Evolutionary conservation across 768 basidiomycete genomes (phyloP).

Genomic region (Gymnopilus dilepis): DNA sequence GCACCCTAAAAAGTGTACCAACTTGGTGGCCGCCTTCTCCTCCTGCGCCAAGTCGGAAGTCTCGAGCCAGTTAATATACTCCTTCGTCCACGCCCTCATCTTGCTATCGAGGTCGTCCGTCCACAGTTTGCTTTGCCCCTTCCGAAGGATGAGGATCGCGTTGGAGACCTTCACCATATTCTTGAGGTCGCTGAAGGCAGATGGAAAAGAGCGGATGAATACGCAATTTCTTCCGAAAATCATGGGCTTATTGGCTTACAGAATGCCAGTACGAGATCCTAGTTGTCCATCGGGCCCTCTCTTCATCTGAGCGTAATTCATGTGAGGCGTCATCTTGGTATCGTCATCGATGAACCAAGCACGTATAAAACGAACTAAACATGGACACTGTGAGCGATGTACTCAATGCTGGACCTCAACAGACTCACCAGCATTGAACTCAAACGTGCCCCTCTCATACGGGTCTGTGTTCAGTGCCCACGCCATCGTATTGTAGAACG

Average conservation of each 20-base stretch:
- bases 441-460: constrained; percentile 41
- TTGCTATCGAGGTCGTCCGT: constrained; percentile 53
- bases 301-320: constrained; percentile 61
- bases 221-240: not conserved
- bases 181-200: constrained; percentile 53
- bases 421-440: constrained; percentile 44
- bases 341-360: constrained; percentile 64
- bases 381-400: not conserved
- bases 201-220: not conserved
- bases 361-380: constrained; percentile 48
- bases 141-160: constrained; percentile 58
- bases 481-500: constrained; percentile 65
- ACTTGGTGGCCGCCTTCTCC: constrained; percentile 57
- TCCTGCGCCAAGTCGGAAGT: constrained; percentile 51
- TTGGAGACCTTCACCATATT: constrained; percentile 60
- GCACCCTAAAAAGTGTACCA: constrained; percentile 19
- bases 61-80: constrained; percentile 63
- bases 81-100: constrained; percentile 54
- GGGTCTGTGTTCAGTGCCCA: constrained; percentile 47
- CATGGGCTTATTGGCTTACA: constrained; percentile 40
- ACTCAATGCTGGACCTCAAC: too few relatives aligned
- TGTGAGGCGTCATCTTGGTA: constrained; percentile 69
- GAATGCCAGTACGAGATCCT: constrained; percentile 58
- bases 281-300: constrained; percentile 43
- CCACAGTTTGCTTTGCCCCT: constrained; percentile 56